Evolutionary conservation across 176 grass and related monocot genomes (phyloP), one percentile per base, ranked within the genome.

Genomic region (Oryza glumipatula): DNA sequence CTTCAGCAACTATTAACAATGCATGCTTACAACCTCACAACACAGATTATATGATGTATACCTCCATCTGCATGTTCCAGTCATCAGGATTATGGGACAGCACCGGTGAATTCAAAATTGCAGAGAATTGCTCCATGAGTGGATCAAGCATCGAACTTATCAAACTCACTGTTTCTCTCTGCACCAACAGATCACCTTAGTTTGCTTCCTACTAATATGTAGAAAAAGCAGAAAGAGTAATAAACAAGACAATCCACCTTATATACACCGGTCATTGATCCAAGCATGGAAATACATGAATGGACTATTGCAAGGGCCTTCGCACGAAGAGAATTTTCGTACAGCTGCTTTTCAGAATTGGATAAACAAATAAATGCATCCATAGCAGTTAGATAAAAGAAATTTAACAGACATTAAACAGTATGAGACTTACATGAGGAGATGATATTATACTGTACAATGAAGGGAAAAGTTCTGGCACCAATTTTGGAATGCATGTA

Each of bases 1-100:
- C 83, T 83, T 85, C 80, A 23, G 88, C 68, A 73, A 82, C 17
- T 23, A 86, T 47, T 22, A 74, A 38, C 41, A 77, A 10, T 56
- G 46, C 7, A 72, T 38, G 48, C 28, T 30, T 61, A 83, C 28
- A 28, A 58, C 74, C 39, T 75, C 49, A 36, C 13, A 79, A 73
- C 7, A 86, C 5, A 74, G 24, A 39, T 11, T 73, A 28, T 56
- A 76, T 24, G 56, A 73, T 28, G 60, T 83, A 66, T 90, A 98
- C 96, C 96, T 98, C 96, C 91, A 98, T 94, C 63, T 92, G 92
- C 84, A 98, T 91, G 85, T 83, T 92, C 96, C 96, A 98, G 80
- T 94, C 96, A 90, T 94, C 91, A 72, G 96, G 93, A 88, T 94
- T 92, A 94, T 90, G 87, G 35, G 91, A 98, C 61, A 82, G 82